phyloP scores from a whole-genome alignment of 345 rosid species.

The Bruguiera parviflora region DNA sequence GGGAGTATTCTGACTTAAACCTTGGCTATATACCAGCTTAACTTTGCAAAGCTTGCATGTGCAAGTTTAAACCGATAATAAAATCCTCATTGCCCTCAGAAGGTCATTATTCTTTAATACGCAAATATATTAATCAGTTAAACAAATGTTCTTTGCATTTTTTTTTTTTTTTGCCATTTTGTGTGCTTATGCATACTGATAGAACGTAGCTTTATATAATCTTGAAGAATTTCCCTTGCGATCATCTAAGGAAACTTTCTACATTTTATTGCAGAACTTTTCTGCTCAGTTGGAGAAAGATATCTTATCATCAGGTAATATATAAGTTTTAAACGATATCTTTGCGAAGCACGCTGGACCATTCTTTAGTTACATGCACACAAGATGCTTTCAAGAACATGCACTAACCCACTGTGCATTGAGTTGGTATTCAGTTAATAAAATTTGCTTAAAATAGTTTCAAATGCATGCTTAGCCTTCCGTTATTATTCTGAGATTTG shows the following conservation, averaged over 20 bases:
- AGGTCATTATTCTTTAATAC: neutral
- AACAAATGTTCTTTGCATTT: neutral
- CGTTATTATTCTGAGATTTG: constrained; percentile 9
- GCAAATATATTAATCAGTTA: neutral
- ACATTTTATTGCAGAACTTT: constrained; percentile 65
- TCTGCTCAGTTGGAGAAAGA: constrained; percentile 96
- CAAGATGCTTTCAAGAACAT: neutral
- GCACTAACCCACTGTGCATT: constrained; percentile 2
- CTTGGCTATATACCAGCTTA: no score
- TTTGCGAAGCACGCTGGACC: neutral
- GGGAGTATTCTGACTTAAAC: no score
- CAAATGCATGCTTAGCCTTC: neutral
- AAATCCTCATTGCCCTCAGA: neutral
- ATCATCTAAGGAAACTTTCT: constrained; percentile 15
- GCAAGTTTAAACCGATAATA: neutral
- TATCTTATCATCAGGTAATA: constrained; percentile 69
- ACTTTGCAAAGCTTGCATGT: neutral
- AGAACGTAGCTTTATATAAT: neutral
- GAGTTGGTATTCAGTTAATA: neutral
- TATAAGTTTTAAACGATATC: constrained; percentile 8
- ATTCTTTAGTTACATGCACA: no score
- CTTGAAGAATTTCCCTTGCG: constrained; percentile 3
- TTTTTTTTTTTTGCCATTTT: no score
- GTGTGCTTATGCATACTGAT: no score
- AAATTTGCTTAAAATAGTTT: constrained; percentile 8